A percentile compares a stretch with the other conserved stretches of the same genome.
Evolutionary conservation across 2,329 filamentous ascomycete species (phyloP).

Genomic region (Neonectria faginata): DNA sequence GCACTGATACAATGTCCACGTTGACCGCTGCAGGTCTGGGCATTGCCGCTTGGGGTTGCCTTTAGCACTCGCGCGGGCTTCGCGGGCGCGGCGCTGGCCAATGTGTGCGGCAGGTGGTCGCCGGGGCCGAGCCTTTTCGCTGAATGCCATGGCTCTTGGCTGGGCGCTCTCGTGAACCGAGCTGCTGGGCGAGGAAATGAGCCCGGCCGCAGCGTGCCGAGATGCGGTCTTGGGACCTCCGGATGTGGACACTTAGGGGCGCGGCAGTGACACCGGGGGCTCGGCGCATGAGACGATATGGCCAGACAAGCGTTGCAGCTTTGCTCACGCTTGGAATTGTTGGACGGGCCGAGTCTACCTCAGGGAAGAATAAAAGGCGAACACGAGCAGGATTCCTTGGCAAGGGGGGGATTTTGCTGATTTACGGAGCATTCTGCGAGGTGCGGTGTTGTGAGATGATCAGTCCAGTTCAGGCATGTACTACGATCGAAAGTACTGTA

Average conservation of each 20-base stretch:
- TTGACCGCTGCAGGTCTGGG: slow-evolving; percentile 45
- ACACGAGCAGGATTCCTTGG: slow-evolving; percentile 18
- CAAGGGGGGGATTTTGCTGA: slow-evolving; percentile 10
- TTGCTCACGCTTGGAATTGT: slow-evolving; percentile 9
- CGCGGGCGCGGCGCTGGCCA: slow-evolving; percentile 34
- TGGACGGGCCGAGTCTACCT: slow-evolving; percentile 2
- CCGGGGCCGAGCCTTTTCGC: slow-evolving; percentile 37
- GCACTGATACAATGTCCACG: slow-evolving; percentile 47
- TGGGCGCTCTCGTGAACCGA: slow-evolving; percentile 33
- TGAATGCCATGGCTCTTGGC: slow-evolving; percentile 44
- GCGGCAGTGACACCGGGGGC: slow-evolving; percentile 21
- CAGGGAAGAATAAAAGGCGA: slow-evolving; percentile 5
- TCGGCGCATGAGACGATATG: slow-evolving; percentile 2
- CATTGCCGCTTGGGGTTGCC: slow-evolving; percentile 28
- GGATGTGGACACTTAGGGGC: slow-evolving; percentile 32
- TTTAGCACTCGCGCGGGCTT: slow-evolving; percentile 24
- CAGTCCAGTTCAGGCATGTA: background rate
- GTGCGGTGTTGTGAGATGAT: no score
- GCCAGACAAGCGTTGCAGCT: slow-evolving; percentile 1
- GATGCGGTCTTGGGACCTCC: slow-evolving; percentile 41
- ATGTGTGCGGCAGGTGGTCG: slow-evolving; percentile 32
- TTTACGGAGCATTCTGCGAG: background rate
- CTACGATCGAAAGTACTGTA: background rate
- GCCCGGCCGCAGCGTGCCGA: slow-evolving; percentile 42
- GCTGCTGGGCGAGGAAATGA: slow-evolving; percentile 38